phyloP scores from a whole-genome alignment of 805 yeast species.

The Nakazawaea wyomingensis region DNA sequence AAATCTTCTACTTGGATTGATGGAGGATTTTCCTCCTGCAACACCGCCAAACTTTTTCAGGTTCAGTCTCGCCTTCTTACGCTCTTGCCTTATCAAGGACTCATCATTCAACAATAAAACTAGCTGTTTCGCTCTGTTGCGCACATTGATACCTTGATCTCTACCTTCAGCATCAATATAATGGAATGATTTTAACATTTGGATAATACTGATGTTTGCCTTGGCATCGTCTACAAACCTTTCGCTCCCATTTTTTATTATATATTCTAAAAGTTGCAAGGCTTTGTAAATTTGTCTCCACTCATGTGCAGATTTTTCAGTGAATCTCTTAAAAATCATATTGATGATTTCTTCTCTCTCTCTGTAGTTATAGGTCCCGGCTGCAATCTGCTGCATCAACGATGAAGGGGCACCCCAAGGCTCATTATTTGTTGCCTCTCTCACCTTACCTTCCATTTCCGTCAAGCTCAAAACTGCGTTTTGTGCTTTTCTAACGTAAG shows the following conservation, averaged over 20 bases:
- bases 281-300: constrained; percentile 98
- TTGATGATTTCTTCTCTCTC: constrained; percentile 77
- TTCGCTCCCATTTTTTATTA: constrained; percentile 90
- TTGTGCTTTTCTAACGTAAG: constrained; percentile 95
- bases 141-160: constrained; percentile 93
- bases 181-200: constrained; percentile 89
- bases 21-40: constrained; percentile 49
- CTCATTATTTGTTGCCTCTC: constrained; percentile 97
- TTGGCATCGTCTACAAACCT: constrained; percentile 93
- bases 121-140: constrained; percentile 82
- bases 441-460: constrained; percentile 91
- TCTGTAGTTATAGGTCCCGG: constrained; percentile 83
- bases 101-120: constrained; percentile 75
- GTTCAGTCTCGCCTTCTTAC: constrained; percentile 83
- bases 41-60: constrained; percentile 80
- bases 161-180: constrained; percentile 90
- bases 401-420: constrained; percentile 98
- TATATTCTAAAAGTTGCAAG: constrained; percentile 83
- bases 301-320: constrained; percentile 92
- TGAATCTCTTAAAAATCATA: constrained; percentile 80
- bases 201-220: constrained; percentile 71
- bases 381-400: constrained; percentile 91
- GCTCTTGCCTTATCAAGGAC: constrained; percentile 67
- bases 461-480: constrained; percentile 92
- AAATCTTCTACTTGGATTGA: constrained; percentile 25